These are phyloP conservation scores for Myriosclerotinia curreyana DNA, from an alignment of 2,329 filamentous ascomycete species.

Conservation along the genomic window DNA sequence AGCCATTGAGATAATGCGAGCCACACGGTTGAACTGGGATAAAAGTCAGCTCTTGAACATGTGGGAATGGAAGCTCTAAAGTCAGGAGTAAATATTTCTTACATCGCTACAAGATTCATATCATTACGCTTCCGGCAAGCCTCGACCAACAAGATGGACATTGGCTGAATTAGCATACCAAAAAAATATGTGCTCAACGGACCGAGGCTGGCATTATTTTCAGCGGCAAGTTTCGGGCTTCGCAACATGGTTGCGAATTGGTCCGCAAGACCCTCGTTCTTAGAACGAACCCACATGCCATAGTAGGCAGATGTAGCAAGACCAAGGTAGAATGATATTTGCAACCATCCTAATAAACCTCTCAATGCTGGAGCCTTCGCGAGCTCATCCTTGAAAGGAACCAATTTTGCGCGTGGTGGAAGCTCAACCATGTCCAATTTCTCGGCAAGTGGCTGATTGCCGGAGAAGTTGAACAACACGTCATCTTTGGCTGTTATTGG, in stretches of 20 bases:
- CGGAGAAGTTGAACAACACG: conserved; percentile 14
- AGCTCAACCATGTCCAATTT: conserved; percentile 14
- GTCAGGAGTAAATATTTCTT: background rate
- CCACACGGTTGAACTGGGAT: conserved; percentile 8
- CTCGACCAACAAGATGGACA: background rate
- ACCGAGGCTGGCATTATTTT: background rate
- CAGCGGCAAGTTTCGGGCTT: background rate
- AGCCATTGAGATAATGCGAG: conserved; percentile 6
- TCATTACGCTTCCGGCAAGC: conserved; percentile 15
- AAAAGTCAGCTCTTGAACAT: background rate
- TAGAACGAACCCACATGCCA: conserved; percentile 11
- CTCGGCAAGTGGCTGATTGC: conserved; percentile 1
- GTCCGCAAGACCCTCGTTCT: background rate
- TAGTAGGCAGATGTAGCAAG: background rate
- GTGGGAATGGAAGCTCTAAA: too few species aligned
- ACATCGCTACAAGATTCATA: conserved; percentile 19
- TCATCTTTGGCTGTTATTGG: conserved; percentile 8
- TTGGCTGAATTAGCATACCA: background rate
- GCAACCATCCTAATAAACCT: background rate
- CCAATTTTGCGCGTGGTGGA: conserved; percentile 1
- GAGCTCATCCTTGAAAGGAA: conserved; percentile 15
- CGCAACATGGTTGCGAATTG: background rate
- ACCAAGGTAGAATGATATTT: conserved; percentile 4
- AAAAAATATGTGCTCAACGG: background rate
- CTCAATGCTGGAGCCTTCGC: background rate